These are phyloP conservation scores for Chamaenerion angustifolium DNA, from an alignment of 345 rosid species.

Conservation along the genomic window DNA sequence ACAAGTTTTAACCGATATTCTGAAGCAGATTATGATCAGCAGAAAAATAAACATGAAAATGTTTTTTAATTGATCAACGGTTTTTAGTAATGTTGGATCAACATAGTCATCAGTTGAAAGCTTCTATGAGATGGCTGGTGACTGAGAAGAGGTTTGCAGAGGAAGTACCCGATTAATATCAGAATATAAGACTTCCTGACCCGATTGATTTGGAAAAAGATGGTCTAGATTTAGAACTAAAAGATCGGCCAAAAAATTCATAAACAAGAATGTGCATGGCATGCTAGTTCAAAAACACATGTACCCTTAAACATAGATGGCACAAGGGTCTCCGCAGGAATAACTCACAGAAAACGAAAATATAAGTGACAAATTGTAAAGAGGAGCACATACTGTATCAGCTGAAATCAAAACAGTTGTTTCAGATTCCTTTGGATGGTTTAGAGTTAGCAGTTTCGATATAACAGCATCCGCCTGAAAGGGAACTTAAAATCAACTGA, in stretches of 20 bases:
- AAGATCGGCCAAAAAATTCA: not conserved
- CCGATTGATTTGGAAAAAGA: not conserved
- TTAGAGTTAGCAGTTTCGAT: slow-evolving; percentile 22
- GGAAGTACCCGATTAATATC: slow-evolving; percentile 7
- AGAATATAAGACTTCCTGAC: not conserved
- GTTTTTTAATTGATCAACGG: slow-evolving; percentile 73
- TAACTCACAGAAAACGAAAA: slow-evolving; percentile 5
- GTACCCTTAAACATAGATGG: slow-evolving; percentile 17
- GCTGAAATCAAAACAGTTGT: slow-evolving; percentile 43
- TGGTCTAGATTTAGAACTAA: not conserved
- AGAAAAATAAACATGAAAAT: slow-evolving; percentile 1
- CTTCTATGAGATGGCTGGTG: slow-evolving; percentile 54
- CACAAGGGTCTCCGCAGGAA: slow-evolving; percentile 9
- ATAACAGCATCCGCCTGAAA: slow-evolving; percentile 65
- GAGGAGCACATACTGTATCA: slow-evolving; percentile 51
- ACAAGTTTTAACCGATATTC: not conserved
- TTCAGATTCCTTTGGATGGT: slow-evolving; percentile 23
- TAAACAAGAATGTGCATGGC: no score
- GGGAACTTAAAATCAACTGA: slow-evolving; percentile 17
- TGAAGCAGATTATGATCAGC: not conserved
- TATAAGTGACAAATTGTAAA: not conserved
- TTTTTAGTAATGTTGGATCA: slow-evolving; percentile 47
- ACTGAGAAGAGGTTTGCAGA: slow-evolving; percentile 44
- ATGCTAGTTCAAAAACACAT: not conserved
- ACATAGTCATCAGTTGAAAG: slow-evolving; percentile 33